phyloP scores from a whole-genome alignment of 2,329 filamentous ascomycete genomes.

The Colletotrichum neosansevieriae region DNA sequence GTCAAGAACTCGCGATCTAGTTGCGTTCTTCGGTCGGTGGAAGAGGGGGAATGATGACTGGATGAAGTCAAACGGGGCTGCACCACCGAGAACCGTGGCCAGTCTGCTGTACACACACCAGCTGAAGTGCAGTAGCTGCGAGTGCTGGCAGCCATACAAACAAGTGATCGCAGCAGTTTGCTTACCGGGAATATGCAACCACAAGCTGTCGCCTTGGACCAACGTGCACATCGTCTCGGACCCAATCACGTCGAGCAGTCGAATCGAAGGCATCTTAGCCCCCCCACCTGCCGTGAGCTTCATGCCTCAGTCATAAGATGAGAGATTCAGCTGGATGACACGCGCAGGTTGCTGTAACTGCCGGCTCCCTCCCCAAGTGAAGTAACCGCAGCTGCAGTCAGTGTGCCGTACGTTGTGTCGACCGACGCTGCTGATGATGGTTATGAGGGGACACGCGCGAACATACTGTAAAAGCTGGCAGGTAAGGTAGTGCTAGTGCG shows the following conservation, averaged over 20 bases:
- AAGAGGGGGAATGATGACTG: constrained; percentile 20
- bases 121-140: constrained; percentile 24
- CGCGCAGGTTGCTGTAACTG: no score
- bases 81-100: constrained; percentile 11
- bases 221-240: not conserved
- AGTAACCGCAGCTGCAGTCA: constrained; percentile 1
- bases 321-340: not conserved
- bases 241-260: no score
- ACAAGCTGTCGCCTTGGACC: not conserved
- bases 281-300: no score
- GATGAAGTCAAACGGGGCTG: constrained; percentile 22
- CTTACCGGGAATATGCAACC: not conserved
- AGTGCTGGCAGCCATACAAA: not conserved
- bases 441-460: no score
- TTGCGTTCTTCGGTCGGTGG: not conserved
- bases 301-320: not conserved
- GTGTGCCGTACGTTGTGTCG: no score
- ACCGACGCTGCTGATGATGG: no score
- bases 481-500: not conserved
- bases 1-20: not conserved
- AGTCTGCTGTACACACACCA: constrained; percentile 12
- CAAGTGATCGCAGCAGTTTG: not conserved
- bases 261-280: no score
- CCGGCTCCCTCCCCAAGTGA: not conserved
- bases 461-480: no score